Evolutionary conservation across 2,329 filamentous ascomycete genomes (phyloP).

Genomic region (Penicillium verrucosum): DNA sequence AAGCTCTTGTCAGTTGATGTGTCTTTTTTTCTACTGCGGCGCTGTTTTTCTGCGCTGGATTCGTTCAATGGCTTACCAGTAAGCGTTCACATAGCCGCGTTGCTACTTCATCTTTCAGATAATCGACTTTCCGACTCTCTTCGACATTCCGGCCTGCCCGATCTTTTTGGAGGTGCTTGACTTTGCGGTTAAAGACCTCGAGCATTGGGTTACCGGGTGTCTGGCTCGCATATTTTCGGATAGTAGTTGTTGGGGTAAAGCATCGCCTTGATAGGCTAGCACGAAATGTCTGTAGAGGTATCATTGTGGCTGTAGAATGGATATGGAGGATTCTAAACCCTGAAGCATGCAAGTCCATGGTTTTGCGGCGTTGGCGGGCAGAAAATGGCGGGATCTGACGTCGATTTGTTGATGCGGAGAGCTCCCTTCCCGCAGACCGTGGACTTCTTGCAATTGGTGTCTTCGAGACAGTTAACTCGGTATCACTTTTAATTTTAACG

Average conservation of each 20-base stretch:
- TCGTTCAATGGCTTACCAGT: conserved; percentile 54
- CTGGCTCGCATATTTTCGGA: conserved; percentile 70
- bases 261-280: conserved; percentile 15
- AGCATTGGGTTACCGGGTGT: conserved; percentile 72
- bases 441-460: conserved; percentile 1
- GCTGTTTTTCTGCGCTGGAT: neutral
- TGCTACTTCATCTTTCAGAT: conserved; percentile 90
- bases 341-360: conserved; percentile 1
- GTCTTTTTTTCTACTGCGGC: neutral
- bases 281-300: conserved; percentile 19
- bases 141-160: conserved; percentile 70
- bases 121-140: conserved; percentile 77
- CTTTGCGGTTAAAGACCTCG: conserved; percentile 84
- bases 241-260: conserved; percentile 9
- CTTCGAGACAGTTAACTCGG: neutral
- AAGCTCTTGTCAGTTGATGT: conserved; percentile 2
- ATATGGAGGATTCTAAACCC: conserved; percentile 5
- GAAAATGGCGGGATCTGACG: conserved; percentile 22
- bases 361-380: conserved; percentile 5
- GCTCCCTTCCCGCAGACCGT: conserved; percentile 18
- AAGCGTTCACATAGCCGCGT: conserved; percentile 78
- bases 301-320: conserved; percentile 12
- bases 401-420: conserved; percentile 28
- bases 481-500: neutral
- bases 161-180: conserved; percentile 90